These are phyloP conservation scores for Saxispiralis lemnorum DNA, from an alignment of 495 filamentous ascomycete species.

Conservation along the genomic window DNA sequence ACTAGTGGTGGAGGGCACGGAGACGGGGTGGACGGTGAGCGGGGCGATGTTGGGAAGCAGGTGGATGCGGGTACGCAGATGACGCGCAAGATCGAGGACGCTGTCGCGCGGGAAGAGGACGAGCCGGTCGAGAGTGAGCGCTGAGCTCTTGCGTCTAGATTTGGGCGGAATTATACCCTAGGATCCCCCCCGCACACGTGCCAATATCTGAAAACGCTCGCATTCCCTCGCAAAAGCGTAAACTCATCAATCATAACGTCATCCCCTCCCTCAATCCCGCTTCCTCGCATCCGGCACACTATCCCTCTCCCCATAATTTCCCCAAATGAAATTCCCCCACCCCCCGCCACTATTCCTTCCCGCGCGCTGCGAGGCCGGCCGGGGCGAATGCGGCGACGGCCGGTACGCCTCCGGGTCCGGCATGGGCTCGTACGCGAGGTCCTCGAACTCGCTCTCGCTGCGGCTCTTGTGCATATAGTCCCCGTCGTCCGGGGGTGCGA, in stretches of 20 bases:
- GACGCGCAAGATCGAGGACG: constrained; percentile 1
- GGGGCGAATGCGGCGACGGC: not conserved
- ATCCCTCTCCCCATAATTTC: constrained; percentile 13
- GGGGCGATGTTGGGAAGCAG: no score
- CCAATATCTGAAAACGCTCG: no score
- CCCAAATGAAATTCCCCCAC: constrained; percentile 14
- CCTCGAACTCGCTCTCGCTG: constrained; percentile 17
- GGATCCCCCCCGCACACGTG: no score
- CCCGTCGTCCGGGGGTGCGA: not conserved
- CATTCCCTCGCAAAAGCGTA: not conserved
- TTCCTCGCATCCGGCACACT: constrained; percentile 5
- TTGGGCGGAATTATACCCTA: not conserved
- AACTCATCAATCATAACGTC: not conserved
- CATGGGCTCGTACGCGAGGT: constrained; percentile 15
- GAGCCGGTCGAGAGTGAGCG: not conserved
- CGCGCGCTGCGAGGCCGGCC: constrained; percentile 1
- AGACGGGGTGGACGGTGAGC: not conserved
- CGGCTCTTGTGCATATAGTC: constrained; percentile 12
- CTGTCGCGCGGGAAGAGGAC: not conserved
- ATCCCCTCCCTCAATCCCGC: constrained; percentile 1
- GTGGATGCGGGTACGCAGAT: not conserved
- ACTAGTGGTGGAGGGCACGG: not conserved
- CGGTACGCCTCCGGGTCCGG: constrained; percentile 15
- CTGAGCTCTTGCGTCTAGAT: not conserved
- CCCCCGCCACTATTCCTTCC: not conserved